These are phyloP conservation scores for Fraxinus dipetala DNA, from an alignment of 305 asterid genomes.

Conservation along the genomic window DNA sequence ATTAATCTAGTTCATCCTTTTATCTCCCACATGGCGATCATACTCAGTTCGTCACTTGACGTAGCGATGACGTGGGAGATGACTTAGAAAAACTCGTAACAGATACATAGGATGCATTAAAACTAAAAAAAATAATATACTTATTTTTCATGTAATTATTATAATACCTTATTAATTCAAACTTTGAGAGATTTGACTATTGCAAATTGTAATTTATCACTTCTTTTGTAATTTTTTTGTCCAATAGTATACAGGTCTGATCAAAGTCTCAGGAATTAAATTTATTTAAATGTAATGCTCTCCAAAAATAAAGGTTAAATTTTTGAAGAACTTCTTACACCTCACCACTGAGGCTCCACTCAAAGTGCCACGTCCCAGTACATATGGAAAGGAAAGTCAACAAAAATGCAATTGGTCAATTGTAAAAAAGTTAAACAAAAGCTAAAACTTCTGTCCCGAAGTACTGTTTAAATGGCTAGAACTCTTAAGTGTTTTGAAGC, in stretches of 20 bases:
- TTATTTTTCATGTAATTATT: background rate
- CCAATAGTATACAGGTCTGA: background rate
- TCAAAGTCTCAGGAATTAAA: background rate
- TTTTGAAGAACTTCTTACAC: background rate
- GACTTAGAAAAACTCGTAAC: too few relatives aligned
- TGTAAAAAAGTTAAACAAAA: background rate
- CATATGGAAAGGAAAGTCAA: background rate
- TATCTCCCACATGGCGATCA: too few relatives aligned
- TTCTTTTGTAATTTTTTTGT: background rate
- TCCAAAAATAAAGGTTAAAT: background rate
- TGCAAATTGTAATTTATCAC: background rate
- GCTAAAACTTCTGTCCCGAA: background rate
- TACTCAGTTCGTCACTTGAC: too few relatives aligned
- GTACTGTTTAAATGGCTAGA: background rate
- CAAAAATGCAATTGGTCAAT: background rate
- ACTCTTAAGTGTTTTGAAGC: background rate
- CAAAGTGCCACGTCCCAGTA: background rate
- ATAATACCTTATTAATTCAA: background rate
- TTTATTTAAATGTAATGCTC: background rate
- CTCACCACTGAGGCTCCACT: background rate
- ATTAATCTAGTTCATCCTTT: too few relatives aligned
- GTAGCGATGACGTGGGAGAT: too few relatives aligned
- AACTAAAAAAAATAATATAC: background rate
- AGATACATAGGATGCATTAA: background rate
- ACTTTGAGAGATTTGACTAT: background rate